Base-by-base conservation (phyloP, 805 yeast species). In the Candida suzukii region DNA sequence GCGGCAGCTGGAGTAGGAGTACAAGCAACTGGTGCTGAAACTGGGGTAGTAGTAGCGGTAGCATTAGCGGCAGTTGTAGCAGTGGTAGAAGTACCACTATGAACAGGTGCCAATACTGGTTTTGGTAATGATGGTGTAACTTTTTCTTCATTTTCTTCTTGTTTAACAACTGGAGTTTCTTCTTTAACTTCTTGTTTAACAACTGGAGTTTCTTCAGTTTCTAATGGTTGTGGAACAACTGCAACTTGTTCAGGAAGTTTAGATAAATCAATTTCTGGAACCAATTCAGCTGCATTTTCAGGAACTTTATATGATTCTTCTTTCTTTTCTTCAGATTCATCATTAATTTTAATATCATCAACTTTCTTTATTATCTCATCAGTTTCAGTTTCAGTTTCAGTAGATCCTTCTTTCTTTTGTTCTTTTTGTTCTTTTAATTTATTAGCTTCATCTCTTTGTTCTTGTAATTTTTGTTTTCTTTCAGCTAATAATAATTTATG, bases 401-500 rank as follows among this genome's bases (percentile, higher is more conserved):
- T 35, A 14, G 19, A 5, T 16, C 26, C 40, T 22, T 19, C 37
- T 14, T 28, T 27, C 8, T 35, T 34, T 22, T 40, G 41, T 35
- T 43, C 43, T 24, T 41, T 36, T 35, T 46, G 44, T 24, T 46
- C 48, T 40, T 52, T 52, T 16, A 26, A 25, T 3, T 21, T 16
- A 8, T 16, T 13, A n/a, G 22, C 29, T 34, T 46, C 49, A 39
- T 52, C 54, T 32, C 44, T 51, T 41, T 55, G 60, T 43, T 58
- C 56, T 13, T 50, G 40, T 24, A 61, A 61, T 53, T 80, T 82
- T 48, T 68, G 68, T 52, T 72, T 78, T 44, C 85, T 66, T 56
- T 79, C 81, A 31, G 70, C 65, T 46, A 84, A 63, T 41, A 84
- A 63, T 38, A 74, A 67, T 54, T 79, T 80, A 60, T 85, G 93